phyloP scores from a whole-genome alignment of 805 yeast species.

The Ogataea ramenticola region DNA sequence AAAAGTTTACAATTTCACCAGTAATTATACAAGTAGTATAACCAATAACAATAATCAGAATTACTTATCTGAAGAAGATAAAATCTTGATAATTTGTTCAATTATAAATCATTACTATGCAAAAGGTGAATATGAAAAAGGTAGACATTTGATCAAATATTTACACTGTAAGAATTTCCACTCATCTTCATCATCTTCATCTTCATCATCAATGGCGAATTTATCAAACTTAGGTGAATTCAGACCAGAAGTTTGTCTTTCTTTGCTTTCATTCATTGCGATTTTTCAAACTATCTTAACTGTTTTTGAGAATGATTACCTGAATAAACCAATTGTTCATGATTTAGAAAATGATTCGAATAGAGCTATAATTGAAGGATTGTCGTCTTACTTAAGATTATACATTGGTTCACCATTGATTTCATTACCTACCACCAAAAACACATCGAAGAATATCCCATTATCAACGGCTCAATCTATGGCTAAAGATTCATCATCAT shows the following conservation, averaged over 20 bases:
- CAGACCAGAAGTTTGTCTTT: conserved; percentile 10
- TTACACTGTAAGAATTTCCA: conserved; percentile 9
- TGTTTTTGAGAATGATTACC: conserved; percentile 14
- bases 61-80: conserved; percentile 19
- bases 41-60: conserved; percentile 5
- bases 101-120: conserved; percentile 22
- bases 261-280: conserved; percentile 22
- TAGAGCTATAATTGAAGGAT: conserved; percentile 13
- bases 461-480: no score
- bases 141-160: conserved; percentile 18
- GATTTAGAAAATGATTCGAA: conserved; percentile 3
- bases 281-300: conserved; percentile 16
- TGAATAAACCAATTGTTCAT: background rate
- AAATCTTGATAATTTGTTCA: conserved; percentile 23
- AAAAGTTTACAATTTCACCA: conserved; percentile 7
- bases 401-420: conserved; percentile 12
- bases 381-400: conserved; percentile 16
- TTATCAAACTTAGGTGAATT: background rate
- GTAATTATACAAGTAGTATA: no score
- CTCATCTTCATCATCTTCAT: no score
- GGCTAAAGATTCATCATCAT: no score
- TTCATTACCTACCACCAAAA: background rate
- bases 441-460: no score
- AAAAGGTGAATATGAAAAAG: conserved; percentile 12
- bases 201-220: no score